phyloP scores from a whole-genome alignment of 2,329 filamentous ascomycete species.

The Ceratocystis eucalypticola region DNA sequence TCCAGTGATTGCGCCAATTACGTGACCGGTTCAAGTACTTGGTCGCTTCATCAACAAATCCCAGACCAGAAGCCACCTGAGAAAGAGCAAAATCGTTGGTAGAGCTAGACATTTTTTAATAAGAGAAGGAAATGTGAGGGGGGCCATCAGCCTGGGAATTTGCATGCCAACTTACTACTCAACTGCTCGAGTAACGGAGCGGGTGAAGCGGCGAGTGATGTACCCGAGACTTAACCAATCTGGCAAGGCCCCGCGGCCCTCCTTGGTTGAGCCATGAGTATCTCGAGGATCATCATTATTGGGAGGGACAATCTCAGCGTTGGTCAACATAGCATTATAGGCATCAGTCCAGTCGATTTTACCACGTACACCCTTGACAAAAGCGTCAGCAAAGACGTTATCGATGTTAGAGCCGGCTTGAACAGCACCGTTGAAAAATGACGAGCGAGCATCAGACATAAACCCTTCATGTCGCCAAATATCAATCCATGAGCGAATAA shows the following conservation, averaged over 20 bases:
- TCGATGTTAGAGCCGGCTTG: slow-evolving; percentile 60
- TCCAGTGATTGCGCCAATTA: slow-evolving; percentile 64
- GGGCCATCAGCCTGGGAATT: not conserved
- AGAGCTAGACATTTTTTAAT: slow-evolving; percentile 26
- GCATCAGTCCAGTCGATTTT: slow-evolving; percentile 50
- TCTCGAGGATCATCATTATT: slow-evolving; percentile 47
- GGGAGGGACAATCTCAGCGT: slow-evolving; percentile 49
- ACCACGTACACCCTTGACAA: slow-evolving; percentile 52
- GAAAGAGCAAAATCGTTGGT: slow-evolving; percentile 56
- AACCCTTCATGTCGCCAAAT: slow-evolving; percentile 53
- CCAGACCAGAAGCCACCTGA: slow-evolving; percentile 48
- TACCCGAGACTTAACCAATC: slow-evolving; percentile 54
- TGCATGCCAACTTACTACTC: slow-evolving; percentile 38
- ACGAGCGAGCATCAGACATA: slow-evolving; percentile 52
- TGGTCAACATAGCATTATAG: slow-evolving; percentile 49
- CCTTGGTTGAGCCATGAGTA: slow-evolving; percentile 46
- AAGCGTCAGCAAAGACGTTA: slow-evolving; percentile 59
- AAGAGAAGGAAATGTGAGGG: not conserved
- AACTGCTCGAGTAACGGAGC: slow-evolving; percentile 50
- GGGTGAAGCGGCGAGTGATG: slow-evolving; percentile 47
- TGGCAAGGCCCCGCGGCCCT: slow-evolving; percentile 54
- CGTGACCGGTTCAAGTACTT: slow-evolving; percentile 50
- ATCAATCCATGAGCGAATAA: slow-evolving; percentile 53
- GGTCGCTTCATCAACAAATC: slow-evolving; percentile 35
- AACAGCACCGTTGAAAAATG: slow-evolving; percentile 54